Base-by-base conservation (phyloP, 75 land plant genomes). In the Cunninghamia lanceolata region DNA sequence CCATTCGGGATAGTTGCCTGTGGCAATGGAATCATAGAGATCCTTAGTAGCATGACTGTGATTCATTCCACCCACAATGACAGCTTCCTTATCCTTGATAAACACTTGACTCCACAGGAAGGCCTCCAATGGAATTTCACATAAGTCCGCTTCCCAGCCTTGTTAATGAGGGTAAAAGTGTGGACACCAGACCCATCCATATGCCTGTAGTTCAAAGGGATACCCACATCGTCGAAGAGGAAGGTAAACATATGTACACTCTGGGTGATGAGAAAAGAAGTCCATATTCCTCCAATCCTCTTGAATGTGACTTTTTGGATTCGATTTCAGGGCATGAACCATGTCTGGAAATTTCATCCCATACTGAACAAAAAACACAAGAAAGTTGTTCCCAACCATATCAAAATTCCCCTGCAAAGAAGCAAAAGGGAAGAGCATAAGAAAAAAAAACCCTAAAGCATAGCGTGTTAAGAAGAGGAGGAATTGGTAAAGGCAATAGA, bases 1-100 rank as follows among this genome's bases (percentile, higher is more conserved):
- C 97, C 97, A 95, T 83, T 95, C 97, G 15, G 97, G 96, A 82
- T 89, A 95, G 90, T 95, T 93, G 19, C 97, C 97, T 56, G 94
- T 92, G 0, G 93, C n/a, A n/a, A n/a, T n/a, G n/a, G n/a, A n/a
- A n/a, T n/a, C n/a, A n/a, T n/a, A n/a, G n/a, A n/a, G n/a, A n/a
- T n/a, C n/a, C n/a, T n/a, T n/a, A n/a, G n/a, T n/a, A n/a, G n/a
- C n/a, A n/a, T n/a, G n/a, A n/a, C n/a, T n/a, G n/a, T n/a, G n/a
- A n/a, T n/a, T n/a, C n/a, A n/a, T n/a, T n/a, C n/a, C n/a, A n/a
- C n/a, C n/a, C n/a, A n/a, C n/a, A n/a, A n/a, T n/a, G n/a, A n/a
- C n/a, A n/a, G n/a, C n/a, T n/a, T n/a, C n/a, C 93, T 94, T 94
- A 21, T 92, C 94, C 89, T n/a, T n/a, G 89, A 80, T 84, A 95